Percentiles rank a stretch among this genome's conserved stretches.
Conservation (phyloP, 208 protist genomes). For the Wallacemonas rigidus region DNA sequence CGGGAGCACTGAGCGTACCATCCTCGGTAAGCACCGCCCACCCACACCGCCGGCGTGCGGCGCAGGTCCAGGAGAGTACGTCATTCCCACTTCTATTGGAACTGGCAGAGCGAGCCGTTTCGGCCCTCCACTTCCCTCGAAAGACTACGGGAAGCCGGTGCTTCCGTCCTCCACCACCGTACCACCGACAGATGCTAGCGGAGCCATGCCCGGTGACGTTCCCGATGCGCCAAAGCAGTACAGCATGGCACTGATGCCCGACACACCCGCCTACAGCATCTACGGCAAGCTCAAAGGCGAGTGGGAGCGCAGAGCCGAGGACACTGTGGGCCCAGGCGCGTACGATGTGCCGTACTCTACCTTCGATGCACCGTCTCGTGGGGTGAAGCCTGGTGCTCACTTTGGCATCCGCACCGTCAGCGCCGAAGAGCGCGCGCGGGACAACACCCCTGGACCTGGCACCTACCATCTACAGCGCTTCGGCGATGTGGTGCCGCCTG, state of each 20-base stretch:
- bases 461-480: constrained; percentile 45
- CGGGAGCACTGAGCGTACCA: constrained; percentile 42
- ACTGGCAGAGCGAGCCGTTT: constrained; percentile 54
- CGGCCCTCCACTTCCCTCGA: constrained; percentile 17
- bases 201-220: neutral
- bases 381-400: constrained; percentile 44
- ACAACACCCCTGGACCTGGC: constrained; percentile 45
- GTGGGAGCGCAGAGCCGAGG: constrained; percentile 28
- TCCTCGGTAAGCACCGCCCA: constrained; percentile 43
- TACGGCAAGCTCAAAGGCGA: constrained; percentile 48
- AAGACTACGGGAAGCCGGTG: constrained; percentile 11
- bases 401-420: constrained; percentile 56
- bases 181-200: neutral
- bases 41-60: constrained; percentile 1
- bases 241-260: constrained; percentile 63
- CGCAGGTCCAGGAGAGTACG: constrained; percentile 66
- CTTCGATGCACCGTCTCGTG: constrained; percentile 39
- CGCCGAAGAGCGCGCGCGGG: constrained; percentile 28
- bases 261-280: constrained; percentile 71
- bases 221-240: constrained; percentile 57
- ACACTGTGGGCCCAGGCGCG: constrained; percentile 41
- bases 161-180: neutral
- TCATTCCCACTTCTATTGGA: constrained; percentile 62
- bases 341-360: constrained; percentile 47
- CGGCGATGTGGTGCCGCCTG: constrained; percentile 29